Evolutionary conservation across 768 basidiomycete genomes (phyloP).

Genomic region (Termitomyces bulborhizus): DNA sequence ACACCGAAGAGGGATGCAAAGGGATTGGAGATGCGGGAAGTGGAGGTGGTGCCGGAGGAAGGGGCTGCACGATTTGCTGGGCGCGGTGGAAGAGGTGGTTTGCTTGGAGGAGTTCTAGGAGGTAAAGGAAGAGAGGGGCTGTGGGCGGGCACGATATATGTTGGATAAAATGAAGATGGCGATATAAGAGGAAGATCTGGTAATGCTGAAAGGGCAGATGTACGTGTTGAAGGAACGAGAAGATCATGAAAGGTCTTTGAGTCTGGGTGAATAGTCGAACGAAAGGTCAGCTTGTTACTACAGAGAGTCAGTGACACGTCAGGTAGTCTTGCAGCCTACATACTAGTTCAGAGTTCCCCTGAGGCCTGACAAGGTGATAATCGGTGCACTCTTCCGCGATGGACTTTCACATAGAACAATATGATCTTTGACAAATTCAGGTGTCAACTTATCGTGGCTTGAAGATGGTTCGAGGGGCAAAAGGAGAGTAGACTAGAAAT

Average conservation of each 20-base stretch:
- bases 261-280: slow-evolving; percentile 35
- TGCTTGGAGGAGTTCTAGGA: slow-evolving; percentile 30
- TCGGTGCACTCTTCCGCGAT: slow-evolving; percentile 38
- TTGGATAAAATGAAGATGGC: slow-evolving; percentile 39
- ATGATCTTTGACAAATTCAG: slow-evolving; percentile 82
- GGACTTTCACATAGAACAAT: slow-evolving; percentile 57
- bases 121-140: slow-evolving; percentile 40
- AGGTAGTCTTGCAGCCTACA: slow-evolving; percentile 16
- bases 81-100: slow-evolving; percentile 37
- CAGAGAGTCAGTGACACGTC: slow-evolving; percentile 1
- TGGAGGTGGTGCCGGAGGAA: slow-evolving; percentile 9
- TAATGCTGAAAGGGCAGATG: slow-evolving; percentile 30
- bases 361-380: slow-evolving; percentile 81
- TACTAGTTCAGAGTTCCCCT: slow-evolving; percentile 65
- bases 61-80: slow-evolving; percentile 22
- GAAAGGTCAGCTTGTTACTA: slow-evolving; percentile 36
- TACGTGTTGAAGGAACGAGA: slow-evolving; percentile 26
- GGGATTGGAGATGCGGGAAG: slow-evolving; percentile 57
- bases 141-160: slow-evolving; percentile 36
- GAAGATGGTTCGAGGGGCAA: slow-evolving; percentile 62
- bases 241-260: slow-evolving; percentile 36
- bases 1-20: slow-evolving; percentile 77
- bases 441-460: slow-evolving; percentile 49
- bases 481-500: slow-evolving; percentile 66
- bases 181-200: slow-evolving; percentile 47